phyloP scores from a whole-genome alignment of 257 asterid genomes.

The Handroanthus guayacan region DNA sequence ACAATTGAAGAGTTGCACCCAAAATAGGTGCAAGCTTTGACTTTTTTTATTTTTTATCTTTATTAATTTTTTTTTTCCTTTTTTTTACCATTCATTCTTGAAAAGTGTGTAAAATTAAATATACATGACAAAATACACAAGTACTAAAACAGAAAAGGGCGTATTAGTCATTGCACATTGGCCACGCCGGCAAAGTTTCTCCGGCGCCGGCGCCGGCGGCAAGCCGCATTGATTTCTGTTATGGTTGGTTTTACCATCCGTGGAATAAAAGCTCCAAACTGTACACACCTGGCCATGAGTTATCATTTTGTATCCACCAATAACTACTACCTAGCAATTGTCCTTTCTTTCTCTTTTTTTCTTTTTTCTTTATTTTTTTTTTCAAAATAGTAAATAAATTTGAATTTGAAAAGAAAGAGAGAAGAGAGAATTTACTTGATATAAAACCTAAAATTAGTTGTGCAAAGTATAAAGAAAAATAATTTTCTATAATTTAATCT shows the following conservation, averaged over 20 bases:
- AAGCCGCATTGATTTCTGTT: constrained; percentile 36
- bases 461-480: too few relatives aligned
- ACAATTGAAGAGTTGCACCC: constrained; percentile 32
- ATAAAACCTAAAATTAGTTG: too few relatives aligned
- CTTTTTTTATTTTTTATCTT: constrained; percentile 12
- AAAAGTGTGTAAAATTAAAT: constrained; percentile 40
- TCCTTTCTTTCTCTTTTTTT: constrained; percentile 18
- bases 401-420: constrained; percentile 8
- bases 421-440: neutral
- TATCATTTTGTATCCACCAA: constrained; percentile 45
- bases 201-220: constrained; percentile 41
- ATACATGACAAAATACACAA: constrained; percentile 34
- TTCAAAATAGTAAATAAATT: constrained; percentile 26
- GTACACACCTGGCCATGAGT: constrained; percentile 50
- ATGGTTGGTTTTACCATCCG: constrained; percentile 44
- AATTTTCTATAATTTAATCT: too few relatives aligned
- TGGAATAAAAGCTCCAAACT: constrained; percentile 47
- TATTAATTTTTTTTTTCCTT: neutral
- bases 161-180: neutral
- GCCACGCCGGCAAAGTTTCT: constrained; percentile 13
- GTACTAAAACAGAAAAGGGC: constrained; percentile 30
- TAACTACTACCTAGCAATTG: constrained; percentile 34
- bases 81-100: constrained; percentile 32
- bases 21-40: constrained; percentile 28
- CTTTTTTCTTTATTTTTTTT: neutral